Conservation (phyloP, 1,139 yeast genomes). For the Dujonia santamariae region DNA sequence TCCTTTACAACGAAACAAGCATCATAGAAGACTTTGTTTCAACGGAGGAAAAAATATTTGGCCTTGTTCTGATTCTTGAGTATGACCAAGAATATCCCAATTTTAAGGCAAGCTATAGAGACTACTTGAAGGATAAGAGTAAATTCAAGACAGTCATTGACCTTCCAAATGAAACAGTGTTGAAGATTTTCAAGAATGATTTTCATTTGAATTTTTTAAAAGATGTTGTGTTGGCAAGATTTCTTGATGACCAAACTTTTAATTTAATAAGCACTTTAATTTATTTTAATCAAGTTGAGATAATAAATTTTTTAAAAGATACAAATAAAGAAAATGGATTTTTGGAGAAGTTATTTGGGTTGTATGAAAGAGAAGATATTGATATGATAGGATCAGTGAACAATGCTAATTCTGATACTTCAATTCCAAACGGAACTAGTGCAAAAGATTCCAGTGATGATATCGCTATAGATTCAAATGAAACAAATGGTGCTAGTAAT, state of each 20-base stretch:
- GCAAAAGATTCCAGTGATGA: background rate
- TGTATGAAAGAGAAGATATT: constrained; percentile 37
- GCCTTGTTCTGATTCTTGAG: constrained; percentile 80
- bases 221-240: constrained; percentile 80
- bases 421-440: background rate
- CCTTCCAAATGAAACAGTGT: constrained; percentile 47
- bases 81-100: constrained; percentile 86
- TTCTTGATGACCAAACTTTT: constrained; percentile 77
- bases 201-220: constrained; percentile 75
- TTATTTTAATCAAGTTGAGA: constrained; percentile 65
- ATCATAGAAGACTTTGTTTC: constrained; percentile 66
- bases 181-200: constrained; percentile 64
- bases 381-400: background rate
- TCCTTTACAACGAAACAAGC: constrained; percentile 67
- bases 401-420: background rate
- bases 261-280: constrained; percentile 64
- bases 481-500: background rate
- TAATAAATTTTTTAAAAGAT: constrained; percentile 64
- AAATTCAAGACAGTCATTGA: constrained; percentile 72
- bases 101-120: constrained; percentile 76
- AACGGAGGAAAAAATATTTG: constrained; percentile 54
- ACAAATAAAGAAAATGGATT: constrained; percentile 38
- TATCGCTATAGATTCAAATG: constrained; percentile 1
- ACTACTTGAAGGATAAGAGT: constrained; percentile 54
- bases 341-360: constrained; percentile 50